Conservation (phyloP, 805 yeast species). For the Metschnikowia cerradonensis region DNA sequence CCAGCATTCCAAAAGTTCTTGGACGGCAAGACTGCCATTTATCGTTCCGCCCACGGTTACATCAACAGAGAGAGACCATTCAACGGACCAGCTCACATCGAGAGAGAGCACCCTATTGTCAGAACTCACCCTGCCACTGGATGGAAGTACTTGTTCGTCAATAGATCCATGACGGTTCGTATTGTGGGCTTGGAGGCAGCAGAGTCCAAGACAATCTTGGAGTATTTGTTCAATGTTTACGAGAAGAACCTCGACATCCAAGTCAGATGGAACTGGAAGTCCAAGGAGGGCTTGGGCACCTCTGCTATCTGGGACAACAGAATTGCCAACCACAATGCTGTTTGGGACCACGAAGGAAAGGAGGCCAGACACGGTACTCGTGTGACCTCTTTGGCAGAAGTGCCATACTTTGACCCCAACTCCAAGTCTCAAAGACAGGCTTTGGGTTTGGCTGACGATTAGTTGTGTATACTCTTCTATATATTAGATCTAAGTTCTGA, state of each 20-base stretch:
- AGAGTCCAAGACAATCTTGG: conserved; percentile 20
- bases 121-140: conserved; percentile 34
- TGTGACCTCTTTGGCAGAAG: conserved; percentile 47
- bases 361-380: conserved; percentile 40
- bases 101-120: conserved; percentile 29
- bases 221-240: conserved; percentile 15
- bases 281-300: conserved; percentile 38
- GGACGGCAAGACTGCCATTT: conserved; percentile 49
- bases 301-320: conserved; percentile 62
- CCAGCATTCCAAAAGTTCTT: conserved; percentile 47
- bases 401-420: conserved; percentile 47
- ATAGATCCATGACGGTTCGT: conserved; percentile 28
- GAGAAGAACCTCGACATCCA: conserved; percentile 48
- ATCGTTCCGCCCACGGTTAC: conserved; percentile 38
- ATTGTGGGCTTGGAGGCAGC: conserved; percentile 28
- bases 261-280: conserved; percentile 20
- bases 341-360: conserved; percentile 46
- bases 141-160: conserved; percentile 30
- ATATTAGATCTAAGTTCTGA: too few relatives aligned
- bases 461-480: neutral
- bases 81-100: conserved; percentile 26
- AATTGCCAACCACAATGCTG: conserved; percentile 49
- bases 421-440: conserved; percentile 54
- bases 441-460: conserved; percentile 34
- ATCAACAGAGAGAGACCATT: conserved; percentile 33